A percentile compares a stretch with the other conserved stretches of the same genome.
phyloP scores from a whole-genome alignment of 495 filamentous ascomycete species.

The Penicillium diatomitis region DNA sequence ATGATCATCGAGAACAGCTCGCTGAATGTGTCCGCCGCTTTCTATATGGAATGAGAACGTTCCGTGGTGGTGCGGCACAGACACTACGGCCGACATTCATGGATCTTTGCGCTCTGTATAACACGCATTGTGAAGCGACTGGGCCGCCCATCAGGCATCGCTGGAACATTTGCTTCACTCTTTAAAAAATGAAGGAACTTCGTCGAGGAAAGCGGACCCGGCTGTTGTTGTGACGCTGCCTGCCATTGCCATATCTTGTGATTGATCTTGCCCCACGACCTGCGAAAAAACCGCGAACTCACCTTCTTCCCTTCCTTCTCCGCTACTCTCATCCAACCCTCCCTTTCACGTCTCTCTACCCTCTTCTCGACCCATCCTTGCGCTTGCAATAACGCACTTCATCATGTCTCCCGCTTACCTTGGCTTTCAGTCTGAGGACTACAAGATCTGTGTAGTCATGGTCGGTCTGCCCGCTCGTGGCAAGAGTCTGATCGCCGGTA shows the following conservation, averaged over 20 bases:
- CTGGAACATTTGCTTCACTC: background rate
- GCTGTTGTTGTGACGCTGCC: background rate
- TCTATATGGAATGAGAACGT: no score
- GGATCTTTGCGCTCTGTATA: background rate
- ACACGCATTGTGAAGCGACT: background rate
- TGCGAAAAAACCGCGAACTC: no score
- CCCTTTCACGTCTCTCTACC: background rate
- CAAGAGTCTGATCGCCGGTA: constrained; percentile 94
- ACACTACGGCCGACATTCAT: background rate
- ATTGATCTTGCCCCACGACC: no score
- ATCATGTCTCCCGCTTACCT: constrained; percentile 10
- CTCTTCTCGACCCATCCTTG: background rate
- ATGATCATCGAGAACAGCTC: no score
- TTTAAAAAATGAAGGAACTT: no score
- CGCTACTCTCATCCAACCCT: background rate
- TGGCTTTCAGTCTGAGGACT: constrained; percentile 74
- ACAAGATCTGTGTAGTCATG: constrained; percentile 97
- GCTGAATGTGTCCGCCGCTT: no score
- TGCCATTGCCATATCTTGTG: no score
- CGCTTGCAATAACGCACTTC: background rate
- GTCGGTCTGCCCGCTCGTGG: constrained; percentile 90
- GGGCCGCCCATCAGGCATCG: background rate
- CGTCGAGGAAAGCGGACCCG: background rate
- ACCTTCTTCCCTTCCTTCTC: background rate
- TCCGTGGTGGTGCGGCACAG: no score